These are phyloP conservation scores for Sclerospora graminicola DNA, from an alignment of 352 stramenopile genomes.

Conservation along the genomic window DNA sequence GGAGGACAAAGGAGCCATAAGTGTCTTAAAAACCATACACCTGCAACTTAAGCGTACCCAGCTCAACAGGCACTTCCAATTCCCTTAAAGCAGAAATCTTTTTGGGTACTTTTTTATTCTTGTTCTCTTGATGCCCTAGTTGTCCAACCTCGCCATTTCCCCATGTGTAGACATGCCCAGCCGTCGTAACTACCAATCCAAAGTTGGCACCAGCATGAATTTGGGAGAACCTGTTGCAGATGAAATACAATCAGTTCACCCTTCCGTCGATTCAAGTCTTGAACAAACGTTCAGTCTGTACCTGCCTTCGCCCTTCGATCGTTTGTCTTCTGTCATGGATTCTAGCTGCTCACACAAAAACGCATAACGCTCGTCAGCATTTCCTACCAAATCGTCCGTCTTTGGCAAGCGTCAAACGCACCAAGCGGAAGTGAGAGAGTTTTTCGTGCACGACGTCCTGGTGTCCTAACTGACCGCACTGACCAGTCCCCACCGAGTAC, in stretches of 20 bases:
- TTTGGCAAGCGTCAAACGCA: conserved; percentile 13
- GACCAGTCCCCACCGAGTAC: conserved; percentile 65
- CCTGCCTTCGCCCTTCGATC: conserved; percentile 64
- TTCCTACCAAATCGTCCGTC: neutral
- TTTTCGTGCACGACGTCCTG: conserved; percentile 74
- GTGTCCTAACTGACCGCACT: conserved; percentile 51
- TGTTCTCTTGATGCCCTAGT: conserved; percentile 78
- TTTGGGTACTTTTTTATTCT: conserved; percentile 78
- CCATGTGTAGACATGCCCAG: conserved; percentile 72
- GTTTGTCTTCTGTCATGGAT: conserved; percentile 60
- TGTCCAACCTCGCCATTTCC: conserved; percentile 68
- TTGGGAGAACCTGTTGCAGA: conserved; percentile 35
- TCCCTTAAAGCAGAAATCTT: conserved; percentile 78
- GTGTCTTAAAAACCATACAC: too few species aligned
- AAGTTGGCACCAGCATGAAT: conserved; percentile 54
- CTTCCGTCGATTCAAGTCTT: neutral
- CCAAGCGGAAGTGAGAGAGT: conserved; percentile 64
- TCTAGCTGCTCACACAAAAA: conserved; percentile 35
- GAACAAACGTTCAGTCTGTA: conserved; percentile 13
- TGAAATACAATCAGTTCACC: neutral
- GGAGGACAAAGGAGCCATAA: conserved; percentile 1
- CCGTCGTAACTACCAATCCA: conserved; percentile 36
- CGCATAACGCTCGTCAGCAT: conserved; percentile 4
- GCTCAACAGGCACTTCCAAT: conserved; percentile 58
- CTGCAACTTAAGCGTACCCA: conserved; percentile 30